These are phyloP conservation scores for Pleurotus platypus DNA, from an alignment of 768 basidiomycete species.

Conservation along the genomic window DNA sequence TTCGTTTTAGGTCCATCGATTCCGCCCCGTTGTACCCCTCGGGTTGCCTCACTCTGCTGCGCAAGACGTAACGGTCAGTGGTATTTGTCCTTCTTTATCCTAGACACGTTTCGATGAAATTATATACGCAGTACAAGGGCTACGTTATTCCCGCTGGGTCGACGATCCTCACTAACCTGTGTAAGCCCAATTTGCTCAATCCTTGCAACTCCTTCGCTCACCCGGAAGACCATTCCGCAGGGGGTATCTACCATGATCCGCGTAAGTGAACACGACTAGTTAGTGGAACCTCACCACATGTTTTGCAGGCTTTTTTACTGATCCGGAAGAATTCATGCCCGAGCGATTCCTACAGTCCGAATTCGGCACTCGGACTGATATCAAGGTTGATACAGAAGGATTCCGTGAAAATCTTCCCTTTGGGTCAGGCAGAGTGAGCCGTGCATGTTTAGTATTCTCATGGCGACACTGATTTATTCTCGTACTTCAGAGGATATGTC, in stretches of 20 bases:
- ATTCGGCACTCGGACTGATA: constrained; percentile 12
- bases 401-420: constrained; percentile 13
- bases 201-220: background rate
- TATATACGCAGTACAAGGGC: constrained; percentile 9
- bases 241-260: constrained; percentile 3
- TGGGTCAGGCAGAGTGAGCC: constrained; percentile 15
- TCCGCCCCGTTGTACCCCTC: constrained; percentile 16
- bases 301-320: constrained; percentile 2
- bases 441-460: background rate
- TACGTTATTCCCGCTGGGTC: constrained; percentile 11
- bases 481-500: constrained; percentile 14
- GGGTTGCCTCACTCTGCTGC: constrained; percentile 15
- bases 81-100: background rate
- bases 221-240: background rate
- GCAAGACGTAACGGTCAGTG: constrained; percentile 1
- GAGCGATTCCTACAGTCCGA: constrained; percentile 13
- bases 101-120: background rate
- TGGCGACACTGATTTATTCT: background rate
- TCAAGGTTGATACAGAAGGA: constrained; percentile 11
- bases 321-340: constrained; percentile 11
- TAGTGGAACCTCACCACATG: background rate
- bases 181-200: constrained; percentile 5
- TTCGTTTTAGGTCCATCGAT: constrained; percentile 13
- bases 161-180: constrained; percentile 12
- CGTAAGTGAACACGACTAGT: background rate